Conservation (phyloP, 1,284 basidiomycete genomes). For the Malassezia obtusa region DNA sequence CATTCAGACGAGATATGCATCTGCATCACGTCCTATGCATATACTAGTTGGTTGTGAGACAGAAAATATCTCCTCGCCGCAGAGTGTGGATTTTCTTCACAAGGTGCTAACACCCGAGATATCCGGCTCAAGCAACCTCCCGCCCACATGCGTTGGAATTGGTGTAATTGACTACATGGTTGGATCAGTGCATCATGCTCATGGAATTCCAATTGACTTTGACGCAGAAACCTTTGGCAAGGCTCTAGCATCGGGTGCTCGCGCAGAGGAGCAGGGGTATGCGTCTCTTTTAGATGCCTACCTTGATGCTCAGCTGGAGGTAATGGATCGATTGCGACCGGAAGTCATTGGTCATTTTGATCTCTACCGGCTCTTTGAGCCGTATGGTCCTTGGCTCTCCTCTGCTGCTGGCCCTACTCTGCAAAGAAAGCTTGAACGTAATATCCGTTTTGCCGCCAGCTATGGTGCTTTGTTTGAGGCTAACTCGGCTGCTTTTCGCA, state of each 20-base stretch:
- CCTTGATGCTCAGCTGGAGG: conserved; percentile 36
- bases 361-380: conserved; percentile 39
- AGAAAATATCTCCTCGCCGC: conserved; percentile 67
- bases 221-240: conserved; percentile 62
- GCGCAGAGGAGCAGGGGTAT: conserved; percentile 7
- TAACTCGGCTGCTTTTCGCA: conserved; percentile 83
- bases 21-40: conserved; percentile 51
- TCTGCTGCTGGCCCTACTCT: conserved; percentile 54
- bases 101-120: conserved; percentile 49
- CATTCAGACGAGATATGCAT: conserved; percentile 53
- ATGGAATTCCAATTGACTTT: conserved; percentile 83
- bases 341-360: conserved; percentile 91
- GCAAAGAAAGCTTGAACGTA: conserved; percentile 63
- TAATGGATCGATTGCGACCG: conserved; percentile 58
- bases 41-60: conserved; percentile 87
- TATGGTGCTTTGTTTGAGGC: conserved; percentile 91
- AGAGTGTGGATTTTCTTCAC: conserved; percentile 54
- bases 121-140: neutral
- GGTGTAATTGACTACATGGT: conserved; percentile 72
- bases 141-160: conserved; percentile 7
- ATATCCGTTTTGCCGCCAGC: conserved; percentile 61
- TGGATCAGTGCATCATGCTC: conserved; percentile 85
- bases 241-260: conserved; percentile 55
- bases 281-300: conserved; percentile 23
- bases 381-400: conserved; percentile 47